Conservation (phyloP, 805 yeast genomes). For the Sugiyamaella qingdaonensis region DNA sequence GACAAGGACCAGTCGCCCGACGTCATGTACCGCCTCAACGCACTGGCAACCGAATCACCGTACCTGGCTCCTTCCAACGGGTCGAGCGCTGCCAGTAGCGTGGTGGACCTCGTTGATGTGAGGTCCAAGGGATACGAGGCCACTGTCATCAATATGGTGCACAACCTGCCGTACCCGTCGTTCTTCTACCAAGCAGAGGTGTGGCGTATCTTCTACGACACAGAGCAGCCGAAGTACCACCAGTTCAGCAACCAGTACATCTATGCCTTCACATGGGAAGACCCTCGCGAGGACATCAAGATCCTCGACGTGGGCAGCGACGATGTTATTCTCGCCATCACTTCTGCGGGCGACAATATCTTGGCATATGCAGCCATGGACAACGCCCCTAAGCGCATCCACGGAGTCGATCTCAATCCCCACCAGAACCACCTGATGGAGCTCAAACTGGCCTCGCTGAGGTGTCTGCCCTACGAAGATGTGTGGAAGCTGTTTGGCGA, state of each 20-base stretch:
- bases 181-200: slow-evolving; percentile 71
- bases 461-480: slow-evolving; percentile 50
- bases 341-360: slow-evolving; percentile 83
- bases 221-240: slow-evolving; percentile 57
- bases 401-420: slow-evolving; percentile 83
- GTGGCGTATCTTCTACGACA: slow-evolving; percentile 80
- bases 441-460: slow-evolving; percentile 68
- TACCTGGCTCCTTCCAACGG: slow-evolving; percentile 56
- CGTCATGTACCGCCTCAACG: slow-evolving; percentile 52
- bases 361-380: slow-evolving; percentile 69
- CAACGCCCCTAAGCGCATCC: slow-evolving; percentile 69
- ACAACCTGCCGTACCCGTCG: slow-evolving; percentile 73
- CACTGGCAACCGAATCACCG: slow-evolving; percentile 77
- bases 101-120: slow-evolving; percentile 13
- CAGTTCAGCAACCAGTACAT: slow-evolving; percentile 77
- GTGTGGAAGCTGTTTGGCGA: slow-evolving; percentile 75
- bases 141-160: slow-evolving; percentile 55
- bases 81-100: slow-evolving; percentile 11
- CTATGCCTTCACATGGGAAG: slow-evolving; percentile 90
- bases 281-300: slow-evolving; percentile 73
- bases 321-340: slow-evolving; percentile 76
- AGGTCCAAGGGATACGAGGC: slow-evolving; percentile 70
- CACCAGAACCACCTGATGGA: slow-evolving; percentile 77
- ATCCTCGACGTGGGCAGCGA: slow-evolving; percentile 56
- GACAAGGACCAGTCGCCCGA: slow-evolving; percentile 51